Conservation (phyloP, 2,329 filamentous ascomycete genomes). For the Xylaria sp. region DNA sequence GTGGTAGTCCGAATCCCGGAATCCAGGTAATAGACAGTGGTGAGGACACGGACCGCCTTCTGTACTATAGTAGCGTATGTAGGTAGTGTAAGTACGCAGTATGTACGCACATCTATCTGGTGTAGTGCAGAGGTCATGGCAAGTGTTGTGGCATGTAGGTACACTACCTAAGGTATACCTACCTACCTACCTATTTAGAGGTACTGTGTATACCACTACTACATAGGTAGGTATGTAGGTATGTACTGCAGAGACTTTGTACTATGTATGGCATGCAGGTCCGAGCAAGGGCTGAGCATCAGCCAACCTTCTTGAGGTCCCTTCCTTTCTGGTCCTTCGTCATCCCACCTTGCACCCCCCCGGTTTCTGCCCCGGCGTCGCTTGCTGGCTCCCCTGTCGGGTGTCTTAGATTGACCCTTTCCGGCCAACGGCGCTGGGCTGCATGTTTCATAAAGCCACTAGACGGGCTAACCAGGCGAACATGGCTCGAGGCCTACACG, state of each 20-base stretch:
- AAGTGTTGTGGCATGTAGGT: too few species aligned
- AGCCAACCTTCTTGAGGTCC: background rate
- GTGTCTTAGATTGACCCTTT: slow-evolving; percentile 30
- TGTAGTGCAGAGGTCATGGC: background rate
- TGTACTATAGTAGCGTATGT: too few species aligned
- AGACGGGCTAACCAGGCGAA: slow-evolving; percentile 28
- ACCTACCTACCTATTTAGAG: background rate
- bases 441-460: slow-evolving; percentile 51
- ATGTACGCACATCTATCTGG: too few species aligned
- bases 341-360: slow-evolving; percentile 39
- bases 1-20: slow-evolving; percentile 21
- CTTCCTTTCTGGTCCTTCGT: slow-evolving; percentile 38
- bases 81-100: too few species aligned
- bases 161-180: too few species aligned
- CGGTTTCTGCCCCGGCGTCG: slow-evolving; percentile 15
- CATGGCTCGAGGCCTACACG: slow-evolving; percentile 32
- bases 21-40: slow-evolving; percentile 41
- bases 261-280: slow-evolving; percentile 34
- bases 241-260: background rate
- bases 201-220: too few species aligned
- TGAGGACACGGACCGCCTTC: slow-evolving; percentile 25
- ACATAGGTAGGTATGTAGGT: background rate
- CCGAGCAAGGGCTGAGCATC: slow-evolving; percentile 30
- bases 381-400: slow-evolving; percentile 35
- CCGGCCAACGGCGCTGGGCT: slow-evolving; percentile 34